A percentile compares a stretch with the other conserved stretches of the same genome.
Evolutionary conservation across 1,284 basidiomycete genomes (phyloP).

Genomic region (Malassezia caprae): DNA sequence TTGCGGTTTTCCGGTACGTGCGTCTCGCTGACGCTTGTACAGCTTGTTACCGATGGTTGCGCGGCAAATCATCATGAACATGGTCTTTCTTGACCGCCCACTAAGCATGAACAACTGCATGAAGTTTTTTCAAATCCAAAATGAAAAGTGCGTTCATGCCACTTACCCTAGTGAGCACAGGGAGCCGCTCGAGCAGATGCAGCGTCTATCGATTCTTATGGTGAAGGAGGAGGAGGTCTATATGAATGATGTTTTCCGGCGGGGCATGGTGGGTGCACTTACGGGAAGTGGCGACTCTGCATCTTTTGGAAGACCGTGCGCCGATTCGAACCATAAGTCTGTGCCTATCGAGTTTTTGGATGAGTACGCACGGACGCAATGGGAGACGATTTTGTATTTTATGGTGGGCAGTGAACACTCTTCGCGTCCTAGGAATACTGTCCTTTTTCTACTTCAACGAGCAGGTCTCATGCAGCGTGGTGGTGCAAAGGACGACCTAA

Average conservation of each 20-base stretch:
- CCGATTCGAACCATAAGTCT: slow-evolving; percentile 47
- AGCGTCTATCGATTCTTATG: slow-evolving; percentile 28
- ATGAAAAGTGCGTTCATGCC: slow-evolving; percentile 56
- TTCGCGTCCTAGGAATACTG: slow-evolving; percentile 65
- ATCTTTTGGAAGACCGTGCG: slow-evolving; percentile 79
- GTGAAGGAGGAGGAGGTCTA: slow-evolving; percentile 51
- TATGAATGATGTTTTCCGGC: slow-evolving; percentile 35
- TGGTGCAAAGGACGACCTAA: slow-evolving; percentile 29
- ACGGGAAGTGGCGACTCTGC: slow-evolving; percentile 81
- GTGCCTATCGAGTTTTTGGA: slow-evolving; percentile 63
- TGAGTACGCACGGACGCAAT: slow-evolving; percentile 74
- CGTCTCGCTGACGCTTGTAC: background rate
- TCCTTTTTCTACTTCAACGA: slow-evolving; percentile 69
- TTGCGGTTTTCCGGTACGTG: slow-evolving; percentile 77
- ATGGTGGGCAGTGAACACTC: slow-evolving; percentile 85
- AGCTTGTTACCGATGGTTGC: slow-evolving; percentile 77
- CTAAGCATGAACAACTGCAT: slow-evolving; percentile 63
- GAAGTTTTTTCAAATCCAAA: slow-evolving; percentile 64
- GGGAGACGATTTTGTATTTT: slow-evolving; percentile 96
- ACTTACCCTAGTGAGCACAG: slow-evolving; percentile 25
- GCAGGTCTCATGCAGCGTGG: slow-evolving; percentile 67
- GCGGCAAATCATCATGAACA: slow-evolving; percentile 78
- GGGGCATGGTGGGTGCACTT: slow-evolving; percentile 60
- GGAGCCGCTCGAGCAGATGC: slow-evolving; percentile 15
- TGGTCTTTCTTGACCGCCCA: slow-evolving; percentile 78